phyloP scores from a whole-genome alignment of 139 green algal genomes.

The Chlorella sorokiniana region DNA sequence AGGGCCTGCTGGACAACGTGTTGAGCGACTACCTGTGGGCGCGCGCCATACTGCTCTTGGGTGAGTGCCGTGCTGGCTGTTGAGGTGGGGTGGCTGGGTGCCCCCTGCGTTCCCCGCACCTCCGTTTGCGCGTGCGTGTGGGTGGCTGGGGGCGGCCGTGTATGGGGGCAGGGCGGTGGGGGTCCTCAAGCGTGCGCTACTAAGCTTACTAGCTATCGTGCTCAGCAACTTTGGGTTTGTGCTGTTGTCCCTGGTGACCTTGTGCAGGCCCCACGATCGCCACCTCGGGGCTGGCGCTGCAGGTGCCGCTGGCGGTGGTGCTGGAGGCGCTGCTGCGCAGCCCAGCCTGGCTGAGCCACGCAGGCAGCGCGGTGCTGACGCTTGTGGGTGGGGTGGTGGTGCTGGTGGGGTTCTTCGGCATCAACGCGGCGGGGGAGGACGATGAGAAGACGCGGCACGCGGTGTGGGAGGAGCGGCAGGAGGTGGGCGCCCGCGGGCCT shows the following conservation, averaged over 20 bases:
- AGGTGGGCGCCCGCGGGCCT: not conserved
- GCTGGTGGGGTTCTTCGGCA: slow-evolving; percentile 75
- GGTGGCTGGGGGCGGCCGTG: too few species aligned
- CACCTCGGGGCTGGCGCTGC: slow-evolving; percentile 84
- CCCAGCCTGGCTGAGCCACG: slow-evolving; percentile 57
- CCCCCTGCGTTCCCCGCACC: not conserved
- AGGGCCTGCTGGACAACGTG: slow-evolving; percentile 93
- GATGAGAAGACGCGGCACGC: slow-evolving; percentile 18
- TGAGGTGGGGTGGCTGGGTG: not conserved
- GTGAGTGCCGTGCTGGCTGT: slow-evolving; percentile 22
- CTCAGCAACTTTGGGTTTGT: not conserved
- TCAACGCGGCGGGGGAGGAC: slow-evolving; percentile 34
- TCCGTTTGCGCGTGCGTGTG: too few species aligned
- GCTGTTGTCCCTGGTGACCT: not conserved
- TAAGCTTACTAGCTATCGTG: too few species aligned
- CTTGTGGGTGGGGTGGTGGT: slow-evolving; percentile 62
- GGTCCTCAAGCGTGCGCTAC: too few species aligned
- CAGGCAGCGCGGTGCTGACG: slow-evolving; percentile 49
- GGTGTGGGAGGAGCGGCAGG: slow-evolving; percentile 14
- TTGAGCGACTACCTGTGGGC: slow-evolving; percentile 97
- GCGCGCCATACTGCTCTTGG: slow-evolving; percentile 88
- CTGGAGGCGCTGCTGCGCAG: slow-evolving; percentile 42
- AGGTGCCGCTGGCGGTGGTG: slow-evolving; percentile 70
- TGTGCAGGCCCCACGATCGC: slow-evolving; percentile 80
- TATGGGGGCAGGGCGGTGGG: too few species aligned